A percentile compares a stretch with the other conserved stretches of the same genome.
Evolutionary conservation across 805 yeast genomes (phyloP).

Genomic region (Pachysolen tannophilus): DNA sequence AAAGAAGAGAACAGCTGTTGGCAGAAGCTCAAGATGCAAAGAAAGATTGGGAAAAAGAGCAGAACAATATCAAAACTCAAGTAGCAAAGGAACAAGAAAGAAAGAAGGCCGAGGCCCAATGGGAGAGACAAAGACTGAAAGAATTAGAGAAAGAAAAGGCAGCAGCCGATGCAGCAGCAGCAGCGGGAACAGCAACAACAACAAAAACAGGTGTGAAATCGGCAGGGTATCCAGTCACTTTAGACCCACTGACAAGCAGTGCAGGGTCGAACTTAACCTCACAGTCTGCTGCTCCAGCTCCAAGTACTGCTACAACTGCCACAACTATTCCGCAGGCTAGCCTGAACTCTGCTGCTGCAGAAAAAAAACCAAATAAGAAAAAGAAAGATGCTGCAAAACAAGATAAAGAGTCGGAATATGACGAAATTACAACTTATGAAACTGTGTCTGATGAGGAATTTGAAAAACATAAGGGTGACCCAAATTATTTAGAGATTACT

Average conservation of each 20-base stretch:
- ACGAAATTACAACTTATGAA: conserved; percentile 33
- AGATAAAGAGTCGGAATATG: conserved; percentile 13
- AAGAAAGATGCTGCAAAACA: not conserved
- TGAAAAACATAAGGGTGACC: conserved; percentile 35
- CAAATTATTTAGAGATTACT: conserved; percentile 40
- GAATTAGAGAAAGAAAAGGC: conserved; percentile 21
- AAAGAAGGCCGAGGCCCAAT: conserved; percentile 29
- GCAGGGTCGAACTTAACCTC: too few relatives aligned
- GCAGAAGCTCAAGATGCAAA: conserved; percentile 32
- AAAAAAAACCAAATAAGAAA: conserved; percentile 1
- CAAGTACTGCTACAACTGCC: conserved; percentile 11
- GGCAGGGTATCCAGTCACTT: too few relatives aligned
- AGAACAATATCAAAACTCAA: conserved; percentile 32
- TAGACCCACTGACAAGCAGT: not conserved
- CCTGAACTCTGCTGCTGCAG: conserved; percentile 1
- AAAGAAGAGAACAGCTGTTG: conserved; percentile 26
- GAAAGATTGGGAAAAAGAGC: conserved; percentile 36
- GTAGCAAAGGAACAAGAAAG: conserved; percentile 40
- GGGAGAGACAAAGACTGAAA: conserved; percentile 32
- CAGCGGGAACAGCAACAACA: too few relatives aligned
- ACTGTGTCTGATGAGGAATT: conserved; percentile 42
- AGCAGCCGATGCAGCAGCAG: conserved; percentile 18
- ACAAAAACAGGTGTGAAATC: too few relatives aligned
- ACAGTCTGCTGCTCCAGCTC: not conserved
- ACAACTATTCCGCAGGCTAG: conserved; percentile 8